Evolutionary conservation across 441 rosid genomes (phyloP).

Genomic region (Raphanus hybrid): DNA sequence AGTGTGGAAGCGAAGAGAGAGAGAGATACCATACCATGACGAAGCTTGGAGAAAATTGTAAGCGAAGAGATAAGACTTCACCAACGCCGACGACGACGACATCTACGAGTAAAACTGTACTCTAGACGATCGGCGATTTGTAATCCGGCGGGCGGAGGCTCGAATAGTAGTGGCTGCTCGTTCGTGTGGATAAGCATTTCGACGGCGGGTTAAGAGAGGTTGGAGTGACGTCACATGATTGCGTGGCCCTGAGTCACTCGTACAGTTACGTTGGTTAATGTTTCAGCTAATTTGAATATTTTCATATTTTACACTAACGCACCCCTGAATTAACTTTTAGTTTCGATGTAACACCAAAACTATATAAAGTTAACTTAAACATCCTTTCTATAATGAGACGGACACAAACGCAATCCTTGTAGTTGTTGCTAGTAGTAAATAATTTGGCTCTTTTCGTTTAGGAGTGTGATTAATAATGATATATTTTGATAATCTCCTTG

Average conservation of each 20-base stretch:
- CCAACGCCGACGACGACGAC: constrained; percentile 23
- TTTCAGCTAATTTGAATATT: constrained; percentile 1
- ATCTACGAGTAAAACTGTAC: constrained; percentile 19
- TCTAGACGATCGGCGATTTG: no score
- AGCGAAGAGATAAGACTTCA: constrained; percentile 63
- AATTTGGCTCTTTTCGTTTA: no score
- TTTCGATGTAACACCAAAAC: neutral
- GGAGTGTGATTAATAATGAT: no score
- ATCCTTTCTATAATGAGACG: neutral
- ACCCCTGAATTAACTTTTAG: neutral
- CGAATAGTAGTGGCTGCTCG: neutral
- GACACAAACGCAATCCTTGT: neutral
- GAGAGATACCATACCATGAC: constrained; percentile 72
- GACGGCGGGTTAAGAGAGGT: neutral
- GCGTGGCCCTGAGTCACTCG: constrained; percentile 12
- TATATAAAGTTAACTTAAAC: neutral
- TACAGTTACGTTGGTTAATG: neutral
- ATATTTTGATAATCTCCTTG: constrained; percentile 3
- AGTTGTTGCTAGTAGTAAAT: neutral
- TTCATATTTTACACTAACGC: neutral
- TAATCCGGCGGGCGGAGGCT: constrained; percentile 30
- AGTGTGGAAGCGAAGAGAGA: neutral
- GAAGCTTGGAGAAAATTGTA: constrained; percentile 79
- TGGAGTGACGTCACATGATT: constrained; percentile 30
- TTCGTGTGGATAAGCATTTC: constrained; percentile 17